Percentiles rank a stretch among this genome's conserved stretches.
Evolutionary conservation across 164 flowering plant genomes (phyloP).

Genomic region (Umbilicus rupestris): DNA sequence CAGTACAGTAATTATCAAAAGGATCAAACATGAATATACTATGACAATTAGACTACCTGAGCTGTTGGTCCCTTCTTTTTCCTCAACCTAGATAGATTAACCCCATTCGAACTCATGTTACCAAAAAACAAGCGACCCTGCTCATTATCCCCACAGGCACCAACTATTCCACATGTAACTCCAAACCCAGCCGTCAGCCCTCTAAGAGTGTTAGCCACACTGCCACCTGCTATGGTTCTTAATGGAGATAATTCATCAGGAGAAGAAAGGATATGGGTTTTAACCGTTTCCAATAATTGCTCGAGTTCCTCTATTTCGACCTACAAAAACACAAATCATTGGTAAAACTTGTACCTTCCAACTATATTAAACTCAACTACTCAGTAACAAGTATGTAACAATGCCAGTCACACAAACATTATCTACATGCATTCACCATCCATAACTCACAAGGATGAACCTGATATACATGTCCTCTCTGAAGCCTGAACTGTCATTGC

Average conservation of each 20-base stretch:
- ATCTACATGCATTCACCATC: too few species aligned
- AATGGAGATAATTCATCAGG: constrained; percentile 34
- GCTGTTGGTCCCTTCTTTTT: constrained; percentile 68
- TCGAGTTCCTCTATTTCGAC: constrained; percentile 68
- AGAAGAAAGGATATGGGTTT: constrained; percentile 37
- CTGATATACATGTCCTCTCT: too few species aligned
- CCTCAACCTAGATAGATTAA: constrained; percentile 59
- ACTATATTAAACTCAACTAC: too few species aligned
- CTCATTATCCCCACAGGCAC: constrained; percentile 87
- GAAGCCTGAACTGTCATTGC: neutral
- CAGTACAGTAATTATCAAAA: constrained; percentile 2
- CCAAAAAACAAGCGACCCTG: constrained; percentile 57
- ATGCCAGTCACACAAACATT: too few species aligned
- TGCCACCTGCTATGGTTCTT: constrained; percentile 84
- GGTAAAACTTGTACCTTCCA: too few species aligned
- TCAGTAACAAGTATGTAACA: too few species aligned
- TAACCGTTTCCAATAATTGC: constrained; percentile 49
- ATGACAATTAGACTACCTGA: constrained; percentile 34
- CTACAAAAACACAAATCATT: constrained; percentile 20
- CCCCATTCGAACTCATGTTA: constrained; percentile 62
- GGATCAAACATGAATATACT: neutral
- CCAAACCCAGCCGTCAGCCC: constrained; percentile 83
- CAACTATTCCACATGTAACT: constrained; percentile 62
- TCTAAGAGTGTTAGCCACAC: constrained; percentile 86
- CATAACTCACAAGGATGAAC: too few species aligned